Evolutionary conservation across 2,329 filamentous ascomycete species (phyloP), one percentile per base, ranked within the genome.

Genomic region (Aspergillus tanneri): DNA sequence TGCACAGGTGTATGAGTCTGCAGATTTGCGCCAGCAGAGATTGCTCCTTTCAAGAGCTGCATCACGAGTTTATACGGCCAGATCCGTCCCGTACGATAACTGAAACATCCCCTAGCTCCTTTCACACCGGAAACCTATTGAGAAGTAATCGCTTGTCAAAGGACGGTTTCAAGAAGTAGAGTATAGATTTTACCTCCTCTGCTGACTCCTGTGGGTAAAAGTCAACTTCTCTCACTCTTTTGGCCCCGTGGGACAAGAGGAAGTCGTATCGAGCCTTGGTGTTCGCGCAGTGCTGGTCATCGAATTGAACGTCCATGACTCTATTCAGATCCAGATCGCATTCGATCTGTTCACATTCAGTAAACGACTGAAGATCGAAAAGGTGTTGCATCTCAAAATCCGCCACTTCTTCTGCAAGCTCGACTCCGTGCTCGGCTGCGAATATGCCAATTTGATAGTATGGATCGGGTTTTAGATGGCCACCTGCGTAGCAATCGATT

Each of bases 11-110:
- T 82, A 53, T 73, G 66, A 0, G 79, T 80, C 57, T 83, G 79
- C 28, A 83, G 55, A 50, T 80, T 77, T 5, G 80, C 58, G 0
- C 76, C 77, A 28, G 56, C 63, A 0, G 59, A 65, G 14, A 74
- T 68, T 6, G 79, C 60, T 0, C 88, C 76, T 62, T 88, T 82
- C 1, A 95, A 71, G 0, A 91, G 76, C 69, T 83, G 86, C 1
- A 83, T 75, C 2, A 95, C 84, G 14, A 95, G 79, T 70, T 93
- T 95, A 68, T 95, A 95, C 0, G 90, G 90, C 68, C 68, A 72
- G 11, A 71, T 54, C 25, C 63, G 62, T 1, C 55, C 67, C 2
- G 68, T 61, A 0, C 59, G 63, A 40, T 63, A 69, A 2, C 59
- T 55, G 23, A 71, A 68, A 28, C 64, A 68, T 2, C 62, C 64